A percentile compares a stretch with the other conserved stretches of the same genome.
Evolutionary conservation across 1,284 basidiomycete genomes (phyloP).

Genomic region (Irpex rosettiformis): DNA sequence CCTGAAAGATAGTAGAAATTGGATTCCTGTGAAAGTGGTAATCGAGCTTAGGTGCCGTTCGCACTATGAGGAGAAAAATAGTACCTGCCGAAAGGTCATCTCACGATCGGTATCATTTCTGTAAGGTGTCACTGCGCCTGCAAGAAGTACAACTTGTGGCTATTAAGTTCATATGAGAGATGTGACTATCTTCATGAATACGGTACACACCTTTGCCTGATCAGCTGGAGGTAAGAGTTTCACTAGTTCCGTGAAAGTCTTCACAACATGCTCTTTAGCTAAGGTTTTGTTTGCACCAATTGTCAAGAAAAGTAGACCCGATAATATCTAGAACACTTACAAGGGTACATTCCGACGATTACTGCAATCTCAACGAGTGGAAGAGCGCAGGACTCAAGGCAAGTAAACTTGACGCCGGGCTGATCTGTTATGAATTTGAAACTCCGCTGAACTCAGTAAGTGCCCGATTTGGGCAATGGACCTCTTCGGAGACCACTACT

Average conservation of each 20-base stretch:
- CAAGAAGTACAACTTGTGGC: conserved; percentile 63
- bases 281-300: no score
- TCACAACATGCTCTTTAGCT: conserved; percentile 47
- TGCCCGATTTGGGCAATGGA: neutral
- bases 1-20: conserved; percentile 89
- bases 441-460: neutral
- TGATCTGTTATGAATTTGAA: no score
- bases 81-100: conserved; percentile 61
- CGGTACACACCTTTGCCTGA: conserved; percentile 42
- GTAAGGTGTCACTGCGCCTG: conserved; percentile 58
- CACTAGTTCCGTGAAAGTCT: conserved; percentile 47
- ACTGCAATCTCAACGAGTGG: neutral
- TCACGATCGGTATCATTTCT: conserved; percentile 90
- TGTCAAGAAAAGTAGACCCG: no score
- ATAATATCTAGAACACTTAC: no score
- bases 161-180: conserved; percentile 24
- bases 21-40: conserved; percentile 49
- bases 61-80: neutral
- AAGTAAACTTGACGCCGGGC: no score
- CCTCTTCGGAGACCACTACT: no score
- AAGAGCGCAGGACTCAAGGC: neutral
- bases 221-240: conserved; percentile 45
- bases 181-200: no score
- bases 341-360: neutral
- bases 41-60: neutral